Evolutionary conservation across 495 filamentous ascomycete genomes (phyloP).

Genomic region (Talaromyces adpressus): DNA sequence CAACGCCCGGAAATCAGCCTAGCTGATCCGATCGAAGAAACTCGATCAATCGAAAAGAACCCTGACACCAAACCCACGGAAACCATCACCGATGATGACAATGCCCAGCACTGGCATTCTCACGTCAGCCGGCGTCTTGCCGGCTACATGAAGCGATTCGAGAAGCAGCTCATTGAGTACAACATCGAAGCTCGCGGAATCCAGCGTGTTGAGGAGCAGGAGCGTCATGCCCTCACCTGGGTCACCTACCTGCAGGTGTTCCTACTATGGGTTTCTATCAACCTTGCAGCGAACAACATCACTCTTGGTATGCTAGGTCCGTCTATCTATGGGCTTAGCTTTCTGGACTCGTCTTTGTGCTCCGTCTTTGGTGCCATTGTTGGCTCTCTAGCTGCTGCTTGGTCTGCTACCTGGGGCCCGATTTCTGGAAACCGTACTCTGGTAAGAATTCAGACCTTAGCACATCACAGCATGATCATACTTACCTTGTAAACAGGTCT

Average conservation of each 20-base stretch:
- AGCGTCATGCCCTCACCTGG: constrained; percentile 52
- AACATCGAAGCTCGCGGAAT: constrained; percentile 70
- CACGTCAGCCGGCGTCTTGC: constrained; percentile 24
- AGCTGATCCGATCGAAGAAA: neutral
- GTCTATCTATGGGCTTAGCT: constrained; percentile 60
- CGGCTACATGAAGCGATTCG: constrained; percentile 27
- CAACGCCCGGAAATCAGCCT: constrained; percentile 4
- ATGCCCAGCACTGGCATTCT: constrained; percentile 9
- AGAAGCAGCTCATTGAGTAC: constrained; percentile 40
- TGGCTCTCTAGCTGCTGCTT: constrained; percentile 55
- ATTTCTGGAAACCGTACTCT: constrained; percentile 63
- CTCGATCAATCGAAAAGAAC: constrained; percentile 8
- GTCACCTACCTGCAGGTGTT: constrained; percentile 55
- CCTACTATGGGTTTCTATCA: constrained; percentile 69
- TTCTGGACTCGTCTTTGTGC: constrained; percentile 58
- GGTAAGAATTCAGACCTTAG: constrained; percentile 22
- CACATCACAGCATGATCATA: neutral
- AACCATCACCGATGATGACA: constrained; percentile 10
- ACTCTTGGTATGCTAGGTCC: constrained; percentile 69
- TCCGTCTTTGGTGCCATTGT: constrained; percentile 55
- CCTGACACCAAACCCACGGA: neutral
- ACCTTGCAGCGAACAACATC: constrained; percentile 70
- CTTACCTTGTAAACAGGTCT: constrained; percentile 37
- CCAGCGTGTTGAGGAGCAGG: constrained; percentile 56
- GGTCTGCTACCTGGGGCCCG: constrained; percentile 69